A percentile compares a stretch with the other conserved stretches of the same genome.
Conservation (phyloP, 2,329 filamentous ascomycete species). For the Aspergillaceae sp. region DNA sequence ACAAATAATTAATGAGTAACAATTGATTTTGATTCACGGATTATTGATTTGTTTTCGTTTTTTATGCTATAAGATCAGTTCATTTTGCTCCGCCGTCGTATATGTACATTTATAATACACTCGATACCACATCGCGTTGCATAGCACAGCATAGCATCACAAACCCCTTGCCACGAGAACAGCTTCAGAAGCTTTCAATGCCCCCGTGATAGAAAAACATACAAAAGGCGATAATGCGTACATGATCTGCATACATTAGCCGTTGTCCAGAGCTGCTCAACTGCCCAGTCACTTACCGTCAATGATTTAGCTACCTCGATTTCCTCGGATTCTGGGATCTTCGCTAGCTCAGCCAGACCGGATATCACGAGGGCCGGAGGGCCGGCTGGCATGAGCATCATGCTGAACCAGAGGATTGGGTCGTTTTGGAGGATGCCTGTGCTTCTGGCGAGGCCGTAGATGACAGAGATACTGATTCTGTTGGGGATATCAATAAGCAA, state of each 20-base stretch:
- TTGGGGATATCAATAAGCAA: background rate
- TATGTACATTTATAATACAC: background rate
- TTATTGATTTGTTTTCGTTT: too few relatives aligned
- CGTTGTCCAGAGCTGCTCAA: background rate
- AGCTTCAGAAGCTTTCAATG: constrained; percentile 23
- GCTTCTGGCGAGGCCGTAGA: constrained; percentile 48
- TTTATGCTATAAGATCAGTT: too few relatives aligned
- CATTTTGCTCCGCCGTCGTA: background rate
- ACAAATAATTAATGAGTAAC: too few relatives aligned
- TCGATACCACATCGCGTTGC: background rate
- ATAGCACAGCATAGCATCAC: background rate
- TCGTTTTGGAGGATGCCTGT: constrained; percentile 48
- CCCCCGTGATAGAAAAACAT: constrained; percentile 24
- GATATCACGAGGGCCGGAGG: constrained; percentile 48
- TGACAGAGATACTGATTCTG: constrained; percentile 43
- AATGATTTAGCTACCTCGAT: constrained; percentile 47
- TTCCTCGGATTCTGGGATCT: constrained; percentile 39
- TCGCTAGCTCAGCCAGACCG: constrained; percentile 43
- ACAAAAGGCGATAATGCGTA: constrained; percentile 25
- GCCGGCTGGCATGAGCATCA: constrained; percentile 53
- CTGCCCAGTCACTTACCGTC: constrained; percentile 32
- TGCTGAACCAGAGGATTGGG: constrained; percentile 57
- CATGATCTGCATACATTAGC: constrained; percentile 16
- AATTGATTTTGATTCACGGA: too few relatives aligned
- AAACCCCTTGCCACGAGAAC: constrained; percentile 6